Conservation (phyloP, 768 basidiomycete genomes). For the Coprinopsis cinerea region DNA sequence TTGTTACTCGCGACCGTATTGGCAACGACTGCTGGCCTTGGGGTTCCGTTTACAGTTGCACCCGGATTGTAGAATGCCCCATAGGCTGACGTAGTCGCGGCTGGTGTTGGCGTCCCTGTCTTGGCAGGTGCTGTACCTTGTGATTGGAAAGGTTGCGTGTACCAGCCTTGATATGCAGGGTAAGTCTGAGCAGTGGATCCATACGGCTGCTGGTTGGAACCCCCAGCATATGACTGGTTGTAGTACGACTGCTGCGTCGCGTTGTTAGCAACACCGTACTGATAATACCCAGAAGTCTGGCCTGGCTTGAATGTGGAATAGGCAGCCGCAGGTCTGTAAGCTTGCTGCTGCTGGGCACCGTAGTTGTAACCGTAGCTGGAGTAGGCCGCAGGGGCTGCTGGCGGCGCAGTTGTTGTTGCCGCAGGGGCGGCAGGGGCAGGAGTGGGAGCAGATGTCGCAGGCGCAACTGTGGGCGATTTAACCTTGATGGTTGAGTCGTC, state of each 20-base stretch:
- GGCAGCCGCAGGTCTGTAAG: constrained; percentile 22
- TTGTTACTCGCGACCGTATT: constrained; percentile 39
- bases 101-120: constrained; percentile 20
- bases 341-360: constrained; percentile 21
- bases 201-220: constrained; percentile 31
- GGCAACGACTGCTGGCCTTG: constrained; percentile 42
- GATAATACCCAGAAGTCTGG: constrained; percentile 26
- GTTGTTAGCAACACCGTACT: constrained; percentile 23
- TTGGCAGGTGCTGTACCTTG: constrained; percentile 14
- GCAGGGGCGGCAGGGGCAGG: constrained; percentile 20
- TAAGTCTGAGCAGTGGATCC: constrained; percentile 27
- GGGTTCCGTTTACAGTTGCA: constrained; percentile 7
- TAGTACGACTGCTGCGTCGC: constrained; percentile 30
- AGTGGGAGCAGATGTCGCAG: constrained; percentile 22
- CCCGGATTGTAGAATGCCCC: constrained; percentile 21
- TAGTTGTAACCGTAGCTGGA: constrained; percentile 32
- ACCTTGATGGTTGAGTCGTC: constrained; percentile 74
- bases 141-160: constrained; percentile 26
- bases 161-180: constrained; percentile 29
- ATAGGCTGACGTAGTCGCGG: constrained; percentile 25
- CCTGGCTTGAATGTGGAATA: constrained; percentile 33
- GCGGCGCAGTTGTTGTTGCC: constrained; percentile 18
- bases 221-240: constrained; percentile 28
- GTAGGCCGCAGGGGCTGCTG: constrained; percentile 21
- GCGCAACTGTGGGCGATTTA: constrained; percentile 27